Conservation (phyloP, 202 grass and related monocot species). For the Hordeum pubiflorum region DNA sequence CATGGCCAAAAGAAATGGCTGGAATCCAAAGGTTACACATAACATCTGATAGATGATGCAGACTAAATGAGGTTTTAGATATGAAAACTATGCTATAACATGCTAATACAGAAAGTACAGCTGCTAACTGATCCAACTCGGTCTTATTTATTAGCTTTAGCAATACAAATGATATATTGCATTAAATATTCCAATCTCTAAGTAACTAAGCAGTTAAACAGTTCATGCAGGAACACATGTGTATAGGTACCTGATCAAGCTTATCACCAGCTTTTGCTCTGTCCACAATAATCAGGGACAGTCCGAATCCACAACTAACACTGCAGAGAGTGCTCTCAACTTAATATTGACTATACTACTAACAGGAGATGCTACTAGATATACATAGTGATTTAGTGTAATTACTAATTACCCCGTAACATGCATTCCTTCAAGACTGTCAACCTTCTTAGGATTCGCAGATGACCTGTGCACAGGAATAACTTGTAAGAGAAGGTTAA, state of each 20-base stretch:
- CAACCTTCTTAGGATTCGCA: slow-evolving; percentile 97
- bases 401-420: slow-evolving; percentile 69
- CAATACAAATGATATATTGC: background rate
- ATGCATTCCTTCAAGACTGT: slow-evolving; percentile 83
- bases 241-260: slow-evolving; percentile 60
- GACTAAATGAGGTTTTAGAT: background rate
- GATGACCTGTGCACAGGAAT: slow-evolving; percentile 57
- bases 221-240: slow-evolving; percentile 1
- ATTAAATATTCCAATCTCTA: background rate
- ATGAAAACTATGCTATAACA: background rate
- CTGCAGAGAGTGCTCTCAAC: slow-evolving; percentile 45
- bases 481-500: background rate
- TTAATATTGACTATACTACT: slow-evolving; percentile 14
- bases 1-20: background rate
- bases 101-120: background rate
- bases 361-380: background rate
- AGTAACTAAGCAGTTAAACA: background rate
- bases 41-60: background rate
- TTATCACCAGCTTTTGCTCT: slow-evolving; percentile 58
- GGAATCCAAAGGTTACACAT: background rate
- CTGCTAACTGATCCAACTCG: background rate
- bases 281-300: slow-evolving; percentile 81
- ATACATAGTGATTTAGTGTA: background rate
- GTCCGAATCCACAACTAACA: slow-evolving; percentile 71
- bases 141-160: background rate